Conservation (phyloP, 2,329 filamentous ascomycete species). For the Sporothrix brunneoviolacea region DNA sequence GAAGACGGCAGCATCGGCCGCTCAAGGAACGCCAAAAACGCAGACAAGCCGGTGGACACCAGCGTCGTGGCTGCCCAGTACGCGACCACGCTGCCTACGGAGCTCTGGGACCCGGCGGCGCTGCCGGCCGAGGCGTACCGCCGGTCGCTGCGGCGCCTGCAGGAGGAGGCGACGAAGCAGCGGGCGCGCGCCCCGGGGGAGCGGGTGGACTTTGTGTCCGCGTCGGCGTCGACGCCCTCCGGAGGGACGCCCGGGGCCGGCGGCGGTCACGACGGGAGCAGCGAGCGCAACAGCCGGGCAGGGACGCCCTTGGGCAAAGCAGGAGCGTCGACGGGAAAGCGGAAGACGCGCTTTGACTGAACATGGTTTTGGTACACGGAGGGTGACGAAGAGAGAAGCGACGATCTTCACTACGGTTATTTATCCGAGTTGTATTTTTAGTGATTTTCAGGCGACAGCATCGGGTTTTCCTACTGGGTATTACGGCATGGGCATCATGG, state of each 20-base stretch:
- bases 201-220: slow-evolving; percentile 45
- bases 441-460: no score
- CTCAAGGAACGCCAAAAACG: slow-evolving; percentile 12
- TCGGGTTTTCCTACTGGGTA: no score
- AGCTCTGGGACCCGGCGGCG: slow-evolving; percentile 51
- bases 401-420: no score
- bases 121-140: slow-evolving; percentile 51
- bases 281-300: slow-evolving; percentile 27
- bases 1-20: background rate
- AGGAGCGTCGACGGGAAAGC: slow-evolving; percentile 22
- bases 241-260: background rate
- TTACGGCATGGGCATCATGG: no score
- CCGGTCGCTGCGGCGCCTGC: slow-evolving; percentile 42
- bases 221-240: slow-evolving; percentile 22
- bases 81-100: slow-evolving; percentile 49
- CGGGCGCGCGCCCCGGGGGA: slow-evolving; percentile 38
- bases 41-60: slow-evolving; percentile 2
- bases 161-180: slow-evolving; percentile 39
- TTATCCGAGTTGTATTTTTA: no score
- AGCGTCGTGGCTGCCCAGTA: slow-evolving; percentile 43
- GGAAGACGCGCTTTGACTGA: slow-evolving; percentile 30
- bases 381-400: no score
- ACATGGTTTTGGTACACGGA: no score
- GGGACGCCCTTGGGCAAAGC: slow-evolving; percentile 22
- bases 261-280: background rate